Conservation (phyloP, 805 yeast genomes). For the Limtongia smithiae region DNA sequence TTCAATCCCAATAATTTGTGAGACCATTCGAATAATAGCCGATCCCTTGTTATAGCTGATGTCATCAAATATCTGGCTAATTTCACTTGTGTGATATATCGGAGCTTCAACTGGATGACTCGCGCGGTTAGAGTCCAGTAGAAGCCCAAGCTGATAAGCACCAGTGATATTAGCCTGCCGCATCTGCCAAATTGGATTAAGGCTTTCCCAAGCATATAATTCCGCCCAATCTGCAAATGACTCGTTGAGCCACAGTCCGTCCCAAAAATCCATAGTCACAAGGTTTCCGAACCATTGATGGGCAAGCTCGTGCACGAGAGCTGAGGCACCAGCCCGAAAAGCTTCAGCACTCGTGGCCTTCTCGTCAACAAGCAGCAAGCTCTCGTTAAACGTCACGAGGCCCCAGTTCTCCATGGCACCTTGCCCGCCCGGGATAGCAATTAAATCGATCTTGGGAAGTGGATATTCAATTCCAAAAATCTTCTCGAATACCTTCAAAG, state of each 20-base stretch:
- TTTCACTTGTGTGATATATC: conserved; percentile 70
- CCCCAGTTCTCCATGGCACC: conserved; percentile 96
- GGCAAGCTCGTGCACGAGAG: conserved; percentile 82
- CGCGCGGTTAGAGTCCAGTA: conserved; percentile 69
- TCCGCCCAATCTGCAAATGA: conserved; percentile 92
- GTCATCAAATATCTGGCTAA: conserved; percentile 79
- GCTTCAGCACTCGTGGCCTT: conserved; percentile 56
- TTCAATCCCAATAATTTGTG: conserved; percentile 65
- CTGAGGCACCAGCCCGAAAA: conserved; percentile 64
- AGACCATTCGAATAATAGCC: conserved; percentile 70
- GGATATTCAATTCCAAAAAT: conserved; percentile 71
- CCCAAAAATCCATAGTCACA: conserved; percentile 93
- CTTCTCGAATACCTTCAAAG: conserved; percentile 61
- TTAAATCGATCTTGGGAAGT: conserved; percentile 72
- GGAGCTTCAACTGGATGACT: conserved; percentile 87
- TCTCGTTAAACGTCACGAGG: conserved; percentile 62
- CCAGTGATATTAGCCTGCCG: conserved; percentile 77
- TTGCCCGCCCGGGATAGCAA: conserved; percentile 76
- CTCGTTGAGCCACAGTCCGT: conserved; percentile 83
- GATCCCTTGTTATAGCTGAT: conserved; percentile 82
- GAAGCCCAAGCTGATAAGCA: conserved; percentile 66
- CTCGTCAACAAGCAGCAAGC: conserved; percentile 64
- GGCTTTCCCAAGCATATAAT: conserved; percentile 73
- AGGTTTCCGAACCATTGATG: conserved; percentile 91
- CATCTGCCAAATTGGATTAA: conserved; percentile 81